Conservation (phyloP, 2,329 filamentous ascomycete species). For the Tolypocladium capitatum region DNA sequence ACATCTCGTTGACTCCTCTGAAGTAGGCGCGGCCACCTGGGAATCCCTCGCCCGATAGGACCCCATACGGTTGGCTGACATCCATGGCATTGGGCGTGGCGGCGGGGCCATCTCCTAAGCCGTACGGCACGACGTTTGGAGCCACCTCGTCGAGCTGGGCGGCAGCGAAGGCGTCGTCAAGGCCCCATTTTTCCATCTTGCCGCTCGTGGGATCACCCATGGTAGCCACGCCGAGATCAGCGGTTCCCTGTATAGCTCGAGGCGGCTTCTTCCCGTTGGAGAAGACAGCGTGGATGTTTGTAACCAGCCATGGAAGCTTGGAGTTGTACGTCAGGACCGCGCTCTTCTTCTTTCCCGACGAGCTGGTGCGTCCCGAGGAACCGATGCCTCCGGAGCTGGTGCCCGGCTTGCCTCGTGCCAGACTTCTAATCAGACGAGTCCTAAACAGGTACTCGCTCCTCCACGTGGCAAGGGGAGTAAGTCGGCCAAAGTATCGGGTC, state of each 20-base stretch:
- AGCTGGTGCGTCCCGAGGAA: constrained; percentile 32
- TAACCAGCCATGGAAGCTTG: constrained; percentile 66
- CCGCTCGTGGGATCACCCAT: constrained; percentile 66
- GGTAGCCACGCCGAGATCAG: constrained; percentile 65
- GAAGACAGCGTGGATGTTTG: constrained; percentile 68
- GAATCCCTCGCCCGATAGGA: constrained; percentile 74
- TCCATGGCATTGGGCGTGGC: constrained; percentile 81
- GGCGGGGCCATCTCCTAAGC: constrained; percentile 64
- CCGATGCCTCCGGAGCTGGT: constrained; percentile 39
- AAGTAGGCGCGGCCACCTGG: constrained; percentile 74
- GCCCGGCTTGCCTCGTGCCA: constrained; percentile 68
- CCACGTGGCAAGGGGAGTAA: constrained; percentile 83
- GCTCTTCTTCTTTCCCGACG: constrained; percentile 50
- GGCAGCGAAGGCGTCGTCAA: constrained; percentile 61
- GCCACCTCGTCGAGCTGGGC: constrained; percentile 67
- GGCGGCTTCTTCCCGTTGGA: constrained; percentile 59
- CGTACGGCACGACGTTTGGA: constrained; percentile 61
- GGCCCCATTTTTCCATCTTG: constrained; percentile 71
- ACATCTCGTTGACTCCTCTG: constrained; percentile 58
- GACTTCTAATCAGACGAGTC: constrained; percentile 68
- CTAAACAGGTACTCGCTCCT: constrained; percentile 88
- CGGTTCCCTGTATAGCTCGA: constrained; percentile 69
- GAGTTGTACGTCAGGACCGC: constrained; percentile 79
- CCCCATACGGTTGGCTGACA: constrained; percentile 71
- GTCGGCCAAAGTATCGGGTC: constrained; percentile 64